Evolutionary conservation across 2,329 filamentous ascomycete genomes (phyloP).

Genomic region (Nemania abortiva): DNA sequence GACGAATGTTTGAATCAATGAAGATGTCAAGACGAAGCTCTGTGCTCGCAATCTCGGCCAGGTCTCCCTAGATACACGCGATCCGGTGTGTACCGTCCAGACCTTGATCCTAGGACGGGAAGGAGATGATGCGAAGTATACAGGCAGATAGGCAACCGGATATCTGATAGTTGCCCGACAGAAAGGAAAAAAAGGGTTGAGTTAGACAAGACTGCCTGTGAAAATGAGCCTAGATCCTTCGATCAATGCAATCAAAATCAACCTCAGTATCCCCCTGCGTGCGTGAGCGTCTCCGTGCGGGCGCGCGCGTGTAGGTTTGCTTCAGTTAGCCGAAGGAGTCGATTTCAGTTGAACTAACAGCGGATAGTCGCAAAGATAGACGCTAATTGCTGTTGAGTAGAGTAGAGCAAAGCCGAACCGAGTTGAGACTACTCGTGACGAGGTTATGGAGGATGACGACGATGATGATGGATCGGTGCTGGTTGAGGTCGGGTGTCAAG

Average conservation of each 20-base stretch:
- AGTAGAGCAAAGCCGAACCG: not conserved
- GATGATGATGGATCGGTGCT: conserved; percentile 8
- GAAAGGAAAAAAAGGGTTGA: conserved; percentile 35
- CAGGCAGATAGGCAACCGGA: conserved; percentile 37
- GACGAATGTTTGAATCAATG: conserved; percentile 46
- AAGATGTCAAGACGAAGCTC: conserved; percentile 70
- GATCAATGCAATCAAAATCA: conserved; percentile 20
- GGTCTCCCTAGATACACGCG: conserved; percentile 38
- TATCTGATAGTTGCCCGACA: conserved; percentile 36
- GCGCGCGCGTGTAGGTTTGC: conserved; percentile 23
- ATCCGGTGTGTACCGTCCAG: conserved; percentile 34
- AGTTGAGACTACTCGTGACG: conserved; percentile 3
- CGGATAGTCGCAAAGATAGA: conserved; percentile 27
- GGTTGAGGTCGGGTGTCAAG: conserved; percentile 4
- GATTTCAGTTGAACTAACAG: conserved; percentile 22
- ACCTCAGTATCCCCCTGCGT: conserved; percentile 27
- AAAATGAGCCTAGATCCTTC: conserved; percentile 35
- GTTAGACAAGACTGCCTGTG: conserved; percentile 26
- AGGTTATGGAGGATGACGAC: conserved; percentile 14
- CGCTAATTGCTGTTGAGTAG: conserved; percentile 9
- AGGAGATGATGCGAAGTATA: conserved; percentile 44
- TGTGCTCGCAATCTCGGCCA: conserved; percentile 66
- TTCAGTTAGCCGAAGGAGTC: conserved; percentile 39
- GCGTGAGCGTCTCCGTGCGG: not conserved
- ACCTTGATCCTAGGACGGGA: conserved; percentile 20